Conservation (phyloP, 2,329 filamentous ascomycete genomes). For the Cordyceps cateniannulata region DNA sequence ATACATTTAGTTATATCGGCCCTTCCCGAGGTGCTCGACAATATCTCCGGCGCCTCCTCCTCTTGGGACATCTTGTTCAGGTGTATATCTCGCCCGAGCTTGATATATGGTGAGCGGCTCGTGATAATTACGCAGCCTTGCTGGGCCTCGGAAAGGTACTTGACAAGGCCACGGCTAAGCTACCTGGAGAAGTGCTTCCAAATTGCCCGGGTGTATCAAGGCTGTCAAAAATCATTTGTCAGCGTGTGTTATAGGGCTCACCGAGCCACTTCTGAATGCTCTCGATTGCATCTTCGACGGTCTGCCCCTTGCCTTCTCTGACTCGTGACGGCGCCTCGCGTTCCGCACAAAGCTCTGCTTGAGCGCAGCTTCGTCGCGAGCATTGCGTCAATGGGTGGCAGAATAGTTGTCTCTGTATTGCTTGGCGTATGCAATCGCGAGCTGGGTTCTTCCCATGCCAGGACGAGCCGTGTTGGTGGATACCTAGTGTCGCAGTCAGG, state of each 20-base stretch:
- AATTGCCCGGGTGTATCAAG: background rate
- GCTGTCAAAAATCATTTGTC: background rate
- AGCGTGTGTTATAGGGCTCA: background rate
- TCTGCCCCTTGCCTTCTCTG: background rate
- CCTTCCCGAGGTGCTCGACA: background rate
- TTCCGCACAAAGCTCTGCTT: background rate
- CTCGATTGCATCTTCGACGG: background rate
- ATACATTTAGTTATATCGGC: background rate
- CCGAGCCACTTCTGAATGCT: background rate
- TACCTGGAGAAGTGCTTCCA: background rate
- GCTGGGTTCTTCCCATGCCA: too few species aligned
- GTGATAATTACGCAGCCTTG: background rate
- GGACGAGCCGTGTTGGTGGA: too few species aligned
- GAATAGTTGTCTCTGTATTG: too few species aligned
- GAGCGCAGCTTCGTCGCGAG: background rate
- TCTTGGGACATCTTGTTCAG: background rate
- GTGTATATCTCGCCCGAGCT: background rate
- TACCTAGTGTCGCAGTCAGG: too few species aligned
- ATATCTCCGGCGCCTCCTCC: background rate
- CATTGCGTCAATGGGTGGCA: background rate
- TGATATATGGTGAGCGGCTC: background rate
- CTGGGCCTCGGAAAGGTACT: background rate
- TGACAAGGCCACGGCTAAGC: background rate
- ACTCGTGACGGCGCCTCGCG: background rate
- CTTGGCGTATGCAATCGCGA: too few species aligned